These are phyloP conservation scores for Bryopsis sp. DNA, from an alignment of 139 green algal species.

Conservation along the genomic window DNA sequence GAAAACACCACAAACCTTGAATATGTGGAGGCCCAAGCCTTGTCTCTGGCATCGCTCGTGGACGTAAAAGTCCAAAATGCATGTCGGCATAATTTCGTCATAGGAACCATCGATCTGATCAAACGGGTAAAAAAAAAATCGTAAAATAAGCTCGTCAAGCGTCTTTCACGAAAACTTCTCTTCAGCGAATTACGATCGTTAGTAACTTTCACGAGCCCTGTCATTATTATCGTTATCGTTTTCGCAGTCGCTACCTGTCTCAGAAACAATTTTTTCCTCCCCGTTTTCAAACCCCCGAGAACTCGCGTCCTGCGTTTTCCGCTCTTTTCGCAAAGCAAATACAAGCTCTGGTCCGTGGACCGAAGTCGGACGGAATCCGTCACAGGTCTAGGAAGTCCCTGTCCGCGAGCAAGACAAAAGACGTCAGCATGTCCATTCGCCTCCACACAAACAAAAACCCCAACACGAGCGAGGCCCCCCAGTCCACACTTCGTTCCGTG, in stretches of 20 bases:
- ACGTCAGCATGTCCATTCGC: too few species aligned
- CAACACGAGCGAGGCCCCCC: background rate
- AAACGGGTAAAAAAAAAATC: background rate
- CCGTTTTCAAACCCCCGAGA: constrained; percentile 55
- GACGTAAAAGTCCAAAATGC: constrained; percentile 80
- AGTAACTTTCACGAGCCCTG: background rate
- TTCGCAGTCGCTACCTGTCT: constrained; percentile 17
- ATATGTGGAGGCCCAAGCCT: constrained; percentile 53
- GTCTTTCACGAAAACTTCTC: background rate
- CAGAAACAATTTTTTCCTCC: constrained; percentile 57
- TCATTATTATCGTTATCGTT: constrained; percentile 7
- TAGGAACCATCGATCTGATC: constrained; percentile 26
- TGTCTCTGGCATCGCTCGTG: constrained; percentile 59
- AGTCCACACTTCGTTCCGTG: background rate
- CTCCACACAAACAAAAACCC: too few species aligned
- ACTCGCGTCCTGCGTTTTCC: constrained; percentile 27
- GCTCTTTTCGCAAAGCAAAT: constrained; percentile 21
- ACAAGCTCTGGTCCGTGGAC: constrained; percentile 33
- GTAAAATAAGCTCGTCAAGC: background rate
- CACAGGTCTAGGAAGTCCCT: constrained; percentile 31
- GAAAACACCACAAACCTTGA: constrained; percentile 35
- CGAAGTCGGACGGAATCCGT: constrained; percentile 31
- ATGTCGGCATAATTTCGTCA: constrained; percentile 46
- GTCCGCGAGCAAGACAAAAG: constrained; percentile 2
- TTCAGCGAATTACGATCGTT: background rate